Evolutionary conservation across 2,329 filamentous ascomycete genomes (phyloP).

Genomic region (Fusarium ramigenum): DNA sequence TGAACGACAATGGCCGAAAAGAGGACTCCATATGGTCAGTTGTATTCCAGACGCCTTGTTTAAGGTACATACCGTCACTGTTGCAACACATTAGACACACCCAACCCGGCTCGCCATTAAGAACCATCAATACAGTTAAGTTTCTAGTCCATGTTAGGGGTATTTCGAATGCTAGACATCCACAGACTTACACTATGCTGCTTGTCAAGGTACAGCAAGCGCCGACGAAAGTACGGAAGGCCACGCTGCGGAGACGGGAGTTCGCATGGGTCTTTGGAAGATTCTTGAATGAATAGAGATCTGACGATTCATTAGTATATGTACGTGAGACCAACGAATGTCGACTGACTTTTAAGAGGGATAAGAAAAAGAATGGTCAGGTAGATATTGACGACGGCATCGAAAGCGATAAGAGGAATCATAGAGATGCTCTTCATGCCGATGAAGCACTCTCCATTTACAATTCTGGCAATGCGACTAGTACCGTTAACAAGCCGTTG

Average conservation of each 20-base stretch:
- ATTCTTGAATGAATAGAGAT: constrained; percentile 64
- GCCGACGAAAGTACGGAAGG: constrained; percentile 68
- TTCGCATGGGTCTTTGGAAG: constrained; percentile 53
- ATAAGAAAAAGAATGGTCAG: constrained; percentile 70
- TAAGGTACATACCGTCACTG: constrained; percentile 60
- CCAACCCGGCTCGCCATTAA: constrained; percentile 71
- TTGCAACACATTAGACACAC: constrained; percentile 74
- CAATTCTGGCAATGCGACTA: constrained; percentile 66
- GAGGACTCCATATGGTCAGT: constrained; percentile 54
- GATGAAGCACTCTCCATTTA: constrained; percentile 66
- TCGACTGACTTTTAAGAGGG: constrained; percentile 62
- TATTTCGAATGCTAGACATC: background rate
- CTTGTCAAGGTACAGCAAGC: constrained; percentile 65
- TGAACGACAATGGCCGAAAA: constrained; percentile 70
- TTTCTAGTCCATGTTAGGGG: constrained; percentile 55
- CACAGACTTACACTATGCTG: constrained; percentile 61
- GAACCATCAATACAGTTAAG: constrained; percentile 64
- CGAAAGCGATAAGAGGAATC: constrained; percentile 69
- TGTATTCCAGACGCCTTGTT: background rate
- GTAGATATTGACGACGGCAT: constrained; percentile 70
- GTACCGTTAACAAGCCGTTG: background rate
- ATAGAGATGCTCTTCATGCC: constrained; percentile 68
- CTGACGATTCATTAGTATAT: constrained; percentile 45
- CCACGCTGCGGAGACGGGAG: constrained; percentile 59
- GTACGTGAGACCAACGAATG: too few relatives aligned